Percentiles rank a stretch among this genome's conserved stretches.
Conservation (phyloP, 192 early-diverging fungal genomes). For the Linderina pennispora region DNA sequence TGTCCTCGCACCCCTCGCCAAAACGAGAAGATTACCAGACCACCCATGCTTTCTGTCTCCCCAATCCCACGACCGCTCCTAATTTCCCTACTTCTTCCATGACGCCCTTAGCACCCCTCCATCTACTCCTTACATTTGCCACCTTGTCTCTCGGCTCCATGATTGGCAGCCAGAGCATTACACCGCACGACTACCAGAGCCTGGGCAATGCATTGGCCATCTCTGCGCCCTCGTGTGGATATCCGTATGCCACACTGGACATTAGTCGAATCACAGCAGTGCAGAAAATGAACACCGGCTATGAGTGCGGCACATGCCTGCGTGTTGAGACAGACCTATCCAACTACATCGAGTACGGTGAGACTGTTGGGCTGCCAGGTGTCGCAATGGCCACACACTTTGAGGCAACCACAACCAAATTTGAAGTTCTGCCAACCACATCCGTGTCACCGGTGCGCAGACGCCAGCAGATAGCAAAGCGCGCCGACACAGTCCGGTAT, state of each 20-base stretch:
- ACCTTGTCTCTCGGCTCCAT: neutral
- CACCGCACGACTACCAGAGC: constrained; percentile 45
- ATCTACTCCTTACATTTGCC: neutral
- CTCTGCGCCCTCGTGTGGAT: constrained; percentile 50
- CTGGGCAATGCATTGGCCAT: constrained; percentile 33
- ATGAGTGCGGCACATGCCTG: constrained; percentile 47
- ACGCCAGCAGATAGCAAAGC: neutral
- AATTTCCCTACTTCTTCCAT: neutral
- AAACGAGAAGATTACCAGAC: no score
- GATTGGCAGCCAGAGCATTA: constrained; percentile 37
- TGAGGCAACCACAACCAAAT: constrained; percentile 19
- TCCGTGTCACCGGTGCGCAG: neutral
- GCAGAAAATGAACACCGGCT: constrained; percentile 25
- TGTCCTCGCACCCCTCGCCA: no score
- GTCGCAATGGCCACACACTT: constrained; percentile 38
- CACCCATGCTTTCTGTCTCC: no score
- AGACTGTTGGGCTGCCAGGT: constrained; percentile 14
- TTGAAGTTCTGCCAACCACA: constrained; percentile 25
- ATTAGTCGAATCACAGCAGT: constrained; percentile 50
- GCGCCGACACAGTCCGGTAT: constrained; percentile 19
- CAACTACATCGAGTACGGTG: constrained; percentile 28
- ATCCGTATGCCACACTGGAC: constrained; percentile 44
- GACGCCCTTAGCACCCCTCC: neutral
- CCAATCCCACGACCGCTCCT: no score
- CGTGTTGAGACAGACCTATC: constrained; percentile 25